A percentile compares a stretch with the other conserved stretches of the same genome.
phyloP scores from a whole-genome alignment of 169 alveolate genomes.

The Eimeria sp. region DNA sequence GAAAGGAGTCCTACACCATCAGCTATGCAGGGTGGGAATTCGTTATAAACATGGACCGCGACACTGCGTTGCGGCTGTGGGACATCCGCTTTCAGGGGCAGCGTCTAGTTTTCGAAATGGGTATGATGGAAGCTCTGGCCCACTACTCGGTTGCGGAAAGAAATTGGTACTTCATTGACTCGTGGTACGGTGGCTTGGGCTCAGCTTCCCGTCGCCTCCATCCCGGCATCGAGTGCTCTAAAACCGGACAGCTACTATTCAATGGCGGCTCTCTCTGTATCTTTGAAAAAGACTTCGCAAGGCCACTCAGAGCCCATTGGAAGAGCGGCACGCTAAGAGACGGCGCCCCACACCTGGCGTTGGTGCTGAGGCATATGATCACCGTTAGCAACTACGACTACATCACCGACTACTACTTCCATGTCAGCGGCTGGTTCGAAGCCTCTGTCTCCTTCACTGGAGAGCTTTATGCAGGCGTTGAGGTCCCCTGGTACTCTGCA shows the following conservation, averaged over 20 bases:
- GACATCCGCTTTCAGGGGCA: constrained; percentile 85
- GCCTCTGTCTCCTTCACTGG: constrained; percentile 87
- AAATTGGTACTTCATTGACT: constrained; percentile 87
- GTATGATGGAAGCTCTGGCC: constrained; percentile 88
- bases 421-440: constrained; percentile 85
- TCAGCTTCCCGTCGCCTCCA: constrained; percentile 87
- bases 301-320: constrained; percentile 89
- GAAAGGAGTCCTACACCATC: constrained; percentile 83
- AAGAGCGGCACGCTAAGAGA: constrained; percentile 86
- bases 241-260: constrained; percentile 85
- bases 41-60: constrained; percentile 87
- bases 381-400: constrained; percentile 89
- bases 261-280: constrained; percentile 86
- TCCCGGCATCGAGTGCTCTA: constrained; percentile 88
- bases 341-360: constrained; percentile 86
- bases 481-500: constrained; percentile 88
- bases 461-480: constrained; percentile 89
- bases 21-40: constrained; percentile 87
- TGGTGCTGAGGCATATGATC: constrained; percentile 85
- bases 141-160: constrained; percentile 88
- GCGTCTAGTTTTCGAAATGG: constrained; percentile 87
- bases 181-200: constrained; percentile 90
- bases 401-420: constrained; percentile 86
- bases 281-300: constrained; percentile 86
- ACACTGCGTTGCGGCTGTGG: constrained; percentile 86